phyloP scores from a whole-genome alignment of 768 basidiomycete genomes.

The Clathrus columnatus region DNA sequence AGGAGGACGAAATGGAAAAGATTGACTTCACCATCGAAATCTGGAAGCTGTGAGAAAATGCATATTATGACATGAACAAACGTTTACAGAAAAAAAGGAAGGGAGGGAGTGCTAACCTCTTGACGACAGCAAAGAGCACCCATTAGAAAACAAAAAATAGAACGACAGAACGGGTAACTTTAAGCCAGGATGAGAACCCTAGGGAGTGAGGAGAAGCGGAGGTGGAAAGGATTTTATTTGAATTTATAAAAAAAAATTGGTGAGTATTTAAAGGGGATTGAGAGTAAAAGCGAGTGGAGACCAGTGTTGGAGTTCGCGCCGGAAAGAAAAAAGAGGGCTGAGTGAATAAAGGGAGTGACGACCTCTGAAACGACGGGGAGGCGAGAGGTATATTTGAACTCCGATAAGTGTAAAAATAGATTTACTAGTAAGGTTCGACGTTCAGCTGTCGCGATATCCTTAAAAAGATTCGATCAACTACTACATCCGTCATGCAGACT shows the following conservation, averaged over 20 bases:
- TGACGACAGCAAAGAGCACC: conserved; percentile 82
- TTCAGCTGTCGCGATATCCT: no score
- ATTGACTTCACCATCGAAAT: conserved; percentile 92
- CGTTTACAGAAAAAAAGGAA: neutral
- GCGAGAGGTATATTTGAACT: no score
- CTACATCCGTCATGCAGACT: no score
- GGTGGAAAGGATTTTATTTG: neutral
- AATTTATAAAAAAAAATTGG: neutral
- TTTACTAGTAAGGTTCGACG: no score
- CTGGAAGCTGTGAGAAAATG: conserved; percentile 59
- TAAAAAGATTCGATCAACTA: no score
- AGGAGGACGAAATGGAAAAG: conserved; percentile 95
- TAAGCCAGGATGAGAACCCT: neutral
- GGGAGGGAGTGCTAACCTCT: conserved; percentile 36
- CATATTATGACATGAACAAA: neutral
- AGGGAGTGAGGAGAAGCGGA: neutral
- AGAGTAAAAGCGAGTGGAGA: neutral
- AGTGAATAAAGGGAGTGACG: neutral
- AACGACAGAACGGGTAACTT: neutral
- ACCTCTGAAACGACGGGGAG: neutral
- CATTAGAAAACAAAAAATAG: conserved; percentile 35
- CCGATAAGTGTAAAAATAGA: no score
- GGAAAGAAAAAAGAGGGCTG: neutral
- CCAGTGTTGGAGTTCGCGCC: neutral
- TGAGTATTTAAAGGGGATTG: neutral